Evolutionary conservation across 2,329 filamentous ascomycete genomes (phyloP).

Genomic region (Talaromyces funiculosus): DNA sequence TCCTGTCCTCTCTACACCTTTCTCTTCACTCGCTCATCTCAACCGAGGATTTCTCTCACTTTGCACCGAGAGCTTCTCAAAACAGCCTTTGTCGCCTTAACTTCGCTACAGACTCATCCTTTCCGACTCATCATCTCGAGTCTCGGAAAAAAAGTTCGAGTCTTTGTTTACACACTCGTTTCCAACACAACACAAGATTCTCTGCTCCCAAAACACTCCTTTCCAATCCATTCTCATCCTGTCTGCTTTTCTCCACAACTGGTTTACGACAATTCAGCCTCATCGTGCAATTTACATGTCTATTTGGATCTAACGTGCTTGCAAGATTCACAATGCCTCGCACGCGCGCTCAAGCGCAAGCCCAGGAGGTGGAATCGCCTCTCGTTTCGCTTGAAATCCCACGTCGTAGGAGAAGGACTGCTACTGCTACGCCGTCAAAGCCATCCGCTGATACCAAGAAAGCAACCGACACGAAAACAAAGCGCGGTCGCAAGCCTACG

Average conservation of each 20-base stretch:
- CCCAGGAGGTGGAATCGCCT: slow-evolving; percentile 5
- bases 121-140: background rate
- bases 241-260: background rate
- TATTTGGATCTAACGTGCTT: background rate
- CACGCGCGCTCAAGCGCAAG: slow-evolving; percentile 9
- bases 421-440: background rate
- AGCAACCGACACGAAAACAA: slow-evolving; percentile 19
- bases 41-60: background rate
- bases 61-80: background rate
- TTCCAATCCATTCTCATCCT: background rate
- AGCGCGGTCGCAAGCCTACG: slow-evolving; percentile 20
- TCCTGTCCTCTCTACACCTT: background rate
- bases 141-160: background rate
- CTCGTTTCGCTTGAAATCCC: slow-evolving; percentile 9
- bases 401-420: slow-evolving; percentile 3
- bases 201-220: background rate
- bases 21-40: background rate
- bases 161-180: background rate
- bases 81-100: background rate
- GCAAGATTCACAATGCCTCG: slow-evolving; percentile 9
- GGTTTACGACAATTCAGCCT: background rate
- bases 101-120: background rate
- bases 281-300: no score
- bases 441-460: background rate
- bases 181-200: background rate